A percentile compares a stretch with the other conserved stretches of the same genome.
phyloP scores from a whole-genome alignment of 2,329 filamentous ascomycete genomes.

The Aureobasidium sp. region DNA sequence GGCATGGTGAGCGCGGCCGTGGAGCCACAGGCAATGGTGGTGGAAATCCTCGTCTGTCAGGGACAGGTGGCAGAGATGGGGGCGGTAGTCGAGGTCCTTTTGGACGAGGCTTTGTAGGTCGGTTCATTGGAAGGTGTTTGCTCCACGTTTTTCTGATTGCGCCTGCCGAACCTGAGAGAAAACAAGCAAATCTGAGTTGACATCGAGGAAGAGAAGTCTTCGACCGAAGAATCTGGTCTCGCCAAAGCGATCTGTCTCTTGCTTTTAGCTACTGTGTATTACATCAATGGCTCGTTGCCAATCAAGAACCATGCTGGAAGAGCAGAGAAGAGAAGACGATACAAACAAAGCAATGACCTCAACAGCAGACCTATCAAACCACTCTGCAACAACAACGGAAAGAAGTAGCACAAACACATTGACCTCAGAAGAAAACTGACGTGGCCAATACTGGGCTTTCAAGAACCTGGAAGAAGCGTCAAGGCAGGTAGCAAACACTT shows the following conservation, averaged over 20 bases:
- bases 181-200: neutral
- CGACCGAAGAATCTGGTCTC: neutral
- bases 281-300: neutral
- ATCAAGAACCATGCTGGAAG: neutral
- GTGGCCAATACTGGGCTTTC: neutral
- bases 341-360: neutral
- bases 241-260: neutral
- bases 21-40: neutral
- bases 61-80: neutral
- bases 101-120: neutral
- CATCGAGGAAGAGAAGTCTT: neutral
- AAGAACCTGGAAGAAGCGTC: neutral
- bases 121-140: neutral
- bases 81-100: neutral
- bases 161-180: neutral
- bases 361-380: neutral
- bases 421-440: neutral
- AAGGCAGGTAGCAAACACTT: neutral
- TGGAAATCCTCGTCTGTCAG: neutral
- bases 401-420: neutral
- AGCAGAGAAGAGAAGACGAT: too few species aligned
- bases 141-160: neutral
- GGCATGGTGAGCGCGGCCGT: neutral
- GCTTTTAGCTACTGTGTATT: neutral
- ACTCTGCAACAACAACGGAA: neutral